phyloP scores from a whole-genome alignment of 345 rosid genomes.

The Eucalyptus sp. region DNA sequence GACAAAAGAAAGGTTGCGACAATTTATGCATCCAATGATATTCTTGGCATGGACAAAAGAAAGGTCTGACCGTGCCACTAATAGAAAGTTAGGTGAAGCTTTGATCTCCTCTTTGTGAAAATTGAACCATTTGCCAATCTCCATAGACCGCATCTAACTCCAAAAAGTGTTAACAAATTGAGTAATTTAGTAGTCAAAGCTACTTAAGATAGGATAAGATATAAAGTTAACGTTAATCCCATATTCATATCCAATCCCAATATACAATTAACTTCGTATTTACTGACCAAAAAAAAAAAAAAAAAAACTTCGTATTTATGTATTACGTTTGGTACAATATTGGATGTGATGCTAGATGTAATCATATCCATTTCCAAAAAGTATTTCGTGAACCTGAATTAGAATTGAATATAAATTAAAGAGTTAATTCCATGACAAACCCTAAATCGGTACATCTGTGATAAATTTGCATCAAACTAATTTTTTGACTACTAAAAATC shows the following conservation, averaged over 20 bases:
- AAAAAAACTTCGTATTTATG: too few relatives aligned
- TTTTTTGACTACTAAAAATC: too few relatives aligned
- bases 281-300: too few relatives aligned
- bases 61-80: neutral
- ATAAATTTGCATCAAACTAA: too few relatives aligned
- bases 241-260: neutral
- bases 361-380: neutral
- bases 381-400: neutral
- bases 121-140: neutral
- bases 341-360: neutral
- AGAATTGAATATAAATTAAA: neutral
- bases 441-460: fast-evolving
- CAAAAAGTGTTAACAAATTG: neutral
- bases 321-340: neutral
- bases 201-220: neutral
- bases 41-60: neutral
- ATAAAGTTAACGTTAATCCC: neutral
- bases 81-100: neutral
- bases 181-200: neutral
- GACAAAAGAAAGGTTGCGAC: neutral
- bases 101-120: neutral
- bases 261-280: neutral
- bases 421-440: neutral
- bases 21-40: neutral
- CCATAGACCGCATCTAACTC: neutral